phyloP scores from a whole-genome alignment of 805 yeast genomes.

The Starmera dryadoides region DNA sequence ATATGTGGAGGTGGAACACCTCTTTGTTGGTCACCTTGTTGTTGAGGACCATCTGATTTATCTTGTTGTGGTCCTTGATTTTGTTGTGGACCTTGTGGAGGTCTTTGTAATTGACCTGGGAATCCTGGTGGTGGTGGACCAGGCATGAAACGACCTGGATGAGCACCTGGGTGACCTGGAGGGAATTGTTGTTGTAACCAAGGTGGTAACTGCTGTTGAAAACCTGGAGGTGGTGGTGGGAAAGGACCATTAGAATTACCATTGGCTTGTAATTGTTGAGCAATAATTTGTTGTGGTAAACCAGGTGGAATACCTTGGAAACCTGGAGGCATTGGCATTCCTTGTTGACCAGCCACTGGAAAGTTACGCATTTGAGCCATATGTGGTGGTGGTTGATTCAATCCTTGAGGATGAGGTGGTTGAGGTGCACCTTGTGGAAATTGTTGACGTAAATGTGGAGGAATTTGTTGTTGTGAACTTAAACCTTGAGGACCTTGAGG shows the following conservation, averaged over 20 bases:
- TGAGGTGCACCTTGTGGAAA: not conserved
- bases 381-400: conserved; percentile 3
- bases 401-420: not conserved
- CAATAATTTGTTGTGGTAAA: conserved; percentile 1
- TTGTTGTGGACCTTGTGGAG: conserved; percentile 6
- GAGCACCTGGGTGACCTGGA: conserved; percentile 6
- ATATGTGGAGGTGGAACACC: not conserved
- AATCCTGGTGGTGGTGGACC: conserved; percentile 15
- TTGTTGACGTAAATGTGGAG: not conserved
- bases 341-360: conserved; percentile 7
- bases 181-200: conserved; percentile 2
- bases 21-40: not conserved
- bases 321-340: not conserved
- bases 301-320: conserved; percentile 2
- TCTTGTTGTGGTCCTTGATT: conserved; percentile 5
- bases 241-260: conserved; percentile 7
- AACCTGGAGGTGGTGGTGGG: conserved; percentile 11
- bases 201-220: conserved; percentile 12
- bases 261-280: conserved; percentile 12
- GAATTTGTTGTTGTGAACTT: not conserved
- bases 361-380: conserved; percentile 2
- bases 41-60: not conserved
- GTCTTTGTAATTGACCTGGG: conserved; percentile 6
- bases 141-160: conserved; percentile 14
- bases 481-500: conserved; percentile 1